phyloP scores from a whole-genome alignment of 768 basidiomycete genomes.

The Lentinula sp. region DNA sequence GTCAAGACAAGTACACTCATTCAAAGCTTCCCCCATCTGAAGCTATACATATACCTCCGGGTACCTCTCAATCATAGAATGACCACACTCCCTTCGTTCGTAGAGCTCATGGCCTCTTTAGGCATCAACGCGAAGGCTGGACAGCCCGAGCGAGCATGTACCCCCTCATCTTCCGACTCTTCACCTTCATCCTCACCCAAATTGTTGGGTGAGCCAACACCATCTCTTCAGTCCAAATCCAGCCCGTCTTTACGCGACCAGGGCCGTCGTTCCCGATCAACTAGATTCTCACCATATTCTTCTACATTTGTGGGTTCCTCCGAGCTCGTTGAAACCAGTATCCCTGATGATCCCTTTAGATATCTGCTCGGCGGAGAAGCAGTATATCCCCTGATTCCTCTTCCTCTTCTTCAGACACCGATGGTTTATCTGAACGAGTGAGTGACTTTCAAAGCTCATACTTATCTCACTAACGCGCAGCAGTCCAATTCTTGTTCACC shows the following conservation, averaged over 20 bases:
- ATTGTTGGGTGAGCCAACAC: conserved; percentile 27
- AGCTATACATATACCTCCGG: conserved; percentile 13
- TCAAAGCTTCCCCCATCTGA: conserved; percentile 25
- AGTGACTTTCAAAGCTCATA: conserved; percentile 8
- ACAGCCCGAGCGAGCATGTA: conserved; percentile 23
- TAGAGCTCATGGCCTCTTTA: conserved; percentile 81
- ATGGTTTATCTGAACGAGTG: conserved; percentile 27
- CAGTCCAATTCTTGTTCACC: conserved; percentile 35
- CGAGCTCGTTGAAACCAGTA: neutral
- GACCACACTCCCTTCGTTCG: conserved; percentile 79
- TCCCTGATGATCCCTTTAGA: conserved; percentile 18
- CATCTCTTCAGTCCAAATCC: conserved; percentile 33
- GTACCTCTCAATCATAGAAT: conserved; percentile 31
- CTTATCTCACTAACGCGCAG: neutral
- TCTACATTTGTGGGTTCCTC: conserved; percentile 26
- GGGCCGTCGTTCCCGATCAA: conserved; percentile 25
- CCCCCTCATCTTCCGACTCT: conserved; percentile 40
- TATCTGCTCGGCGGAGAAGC: conserved; percentile 33
- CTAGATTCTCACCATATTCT: conserved; percentile 48
- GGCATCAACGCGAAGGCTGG: conserved; percentile 54
- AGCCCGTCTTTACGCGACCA: conserved; percentile 38
- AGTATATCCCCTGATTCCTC: conserved; percentile 43
- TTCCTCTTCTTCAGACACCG: conserved; percentile 15
- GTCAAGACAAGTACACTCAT: conserved; percentile 22
- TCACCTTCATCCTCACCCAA: conserved; percentile 34